Evolutionary conservation across 106 monocot species (phyloP).

Genomic region (Allium fistulosum): DNA sequence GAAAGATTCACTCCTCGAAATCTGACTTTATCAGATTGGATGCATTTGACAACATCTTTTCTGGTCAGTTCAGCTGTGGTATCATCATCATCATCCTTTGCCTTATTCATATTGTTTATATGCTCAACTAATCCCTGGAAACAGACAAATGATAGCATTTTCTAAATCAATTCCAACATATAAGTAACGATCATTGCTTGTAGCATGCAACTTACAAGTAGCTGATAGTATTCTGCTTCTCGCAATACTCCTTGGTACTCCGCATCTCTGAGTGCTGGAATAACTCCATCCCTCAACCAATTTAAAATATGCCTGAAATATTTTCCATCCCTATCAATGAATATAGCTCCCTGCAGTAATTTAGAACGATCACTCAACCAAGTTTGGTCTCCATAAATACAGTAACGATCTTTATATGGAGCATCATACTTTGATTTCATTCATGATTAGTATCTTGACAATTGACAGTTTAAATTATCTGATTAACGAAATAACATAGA

Average conservation of each 20-base stretch:
- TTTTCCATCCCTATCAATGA: conserved; percentile 95
- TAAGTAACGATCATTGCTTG: neutral
- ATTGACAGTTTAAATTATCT: neutral
- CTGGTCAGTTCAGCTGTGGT: conserved; percentile 74
- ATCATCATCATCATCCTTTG: conserved; percentile 39
- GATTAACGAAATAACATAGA: neutral
- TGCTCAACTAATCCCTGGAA: conserved; percentile 74
- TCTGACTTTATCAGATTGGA: conserved; percentile 58
- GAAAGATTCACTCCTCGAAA: conserved; percentile 93
- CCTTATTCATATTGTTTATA: conserved; percentile 42
- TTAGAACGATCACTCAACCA: conserved; percentile 34
- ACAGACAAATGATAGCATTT: neutral
- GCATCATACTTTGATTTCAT: neutral
- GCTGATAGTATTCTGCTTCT: conserved; percentile 95
- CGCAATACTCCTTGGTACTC: conserved; percentile 69
- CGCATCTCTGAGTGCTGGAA: conserved; percentile 43
- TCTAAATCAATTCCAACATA: conserved; percentile 4
- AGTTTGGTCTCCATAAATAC: conserved; percentile 1
- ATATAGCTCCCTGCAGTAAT: conserved; percentile 71
- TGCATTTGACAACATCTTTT: conserved; percentile 71
- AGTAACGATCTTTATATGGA: neutral
- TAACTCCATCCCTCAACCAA: conserved; percentile 88
- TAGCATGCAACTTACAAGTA: conserved; percentile 42
- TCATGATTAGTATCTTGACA: neutral
- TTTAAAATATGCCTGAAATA: conserved; percentile 86